phyloP scores from a whole-genome alignment of 202 grass and related monocot species.

The Dendrocalamus latiflorus region DNA sequence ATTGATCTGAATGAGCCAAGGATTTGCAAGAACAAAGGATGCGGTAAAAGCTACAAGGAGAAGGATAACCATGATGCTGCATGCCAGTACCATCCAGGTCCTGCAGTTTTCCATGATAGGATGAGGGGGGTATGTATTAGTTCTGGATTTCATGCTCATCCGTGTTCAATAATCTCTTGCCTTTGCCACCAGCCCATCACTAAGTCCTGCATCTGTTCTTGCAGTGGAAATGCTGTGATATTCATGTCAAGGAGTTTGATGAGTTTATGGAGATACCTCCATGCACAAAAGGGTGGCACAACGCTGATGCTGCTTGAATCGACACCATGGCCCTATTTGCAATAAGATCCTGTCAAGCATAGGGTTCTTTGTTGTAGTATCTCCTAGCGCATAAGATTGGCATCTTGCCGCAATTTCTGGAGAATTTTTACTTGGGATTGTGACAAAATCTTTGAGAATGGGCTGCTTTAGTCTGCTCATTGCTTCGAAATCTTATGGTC shows the following conservation, averaged over 20 bases:
- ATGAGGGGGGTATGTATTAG: conserved; percentile 59
- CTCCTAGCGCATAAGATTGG: conserved; percentile 6
- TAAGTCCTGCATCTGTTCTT: neutral
- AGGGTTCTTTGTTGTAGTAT: neutral
- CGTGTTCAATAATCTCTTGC: neutral
- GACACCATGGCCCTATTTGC: neutral
- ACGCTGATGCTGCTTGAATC: conserved; percentile 65
- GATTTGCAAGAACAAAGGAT: conserved; percentile 86
- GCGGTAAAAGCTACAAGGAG: conserved; percentile 91
- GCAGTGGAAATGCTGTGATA: conserved; percentile 97
- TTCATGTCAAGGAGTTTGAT: conserved; percentile 94
- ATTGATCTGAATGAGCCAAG: conserved; percentile 74
- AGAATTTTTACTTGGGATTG: conserved; percentile 19
- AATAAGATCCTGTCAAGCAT: neutral
- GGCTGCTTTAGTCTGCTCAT: neutral
- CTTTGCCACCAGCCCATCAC: neutral
- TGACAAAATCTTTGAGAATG: conserved; percentile 4
- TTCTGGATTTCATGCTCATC: neutral
- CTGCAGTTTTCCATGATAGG: conserved; percentile 93
- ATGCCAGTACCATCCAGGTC: conserved; percentile 86
- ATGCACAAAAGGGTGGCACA: conserved; percentile 94
- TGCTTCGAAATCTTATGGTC: neutral
- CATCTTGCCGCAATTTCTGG: neutral
- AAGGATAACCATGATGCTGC: conserved; percentile 94
- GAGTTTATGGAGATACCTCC: conserved; percentile 94